These are phyloP conservation scores for Metschnikowia amazonensis DNA, from an alignment of 805 yeast genomes.

Conservation along the genomic window DNA sequence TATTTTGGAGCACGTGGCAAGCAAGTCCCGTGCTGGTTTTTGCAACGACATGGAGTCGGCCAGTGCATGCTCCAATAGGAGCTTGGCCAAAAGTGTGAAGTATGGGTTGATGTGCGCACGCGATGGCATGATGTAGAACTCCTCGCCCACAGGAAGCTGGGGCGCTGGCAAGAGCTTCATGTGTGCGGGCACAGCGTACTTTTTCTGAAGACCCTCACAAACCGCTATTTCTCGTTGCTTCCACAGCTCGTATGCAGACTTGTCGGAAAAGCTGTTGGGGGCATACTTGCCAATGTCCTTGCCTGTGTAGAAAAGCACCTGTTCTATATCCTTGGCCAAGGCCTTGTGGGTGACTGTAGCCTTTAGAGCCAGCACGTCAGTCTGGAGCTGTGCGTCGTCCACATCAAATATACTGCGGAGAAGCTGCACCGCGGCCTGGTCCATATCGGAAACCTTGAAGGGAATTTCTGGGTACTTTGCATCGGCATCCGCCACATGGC, in stretches of 20 bases:
- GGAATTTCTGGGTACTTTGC: conserved; percentile 42
- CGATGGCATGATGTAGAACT: conserved; percentile 36
- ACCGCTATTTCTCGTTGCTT: conserved; percentile 25
- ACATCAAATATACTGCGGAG: conserved; percentile 49
- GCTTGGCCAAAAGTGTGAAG: conserved; percentile 37
- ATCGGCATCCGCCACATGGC: conserved; percentile 7
- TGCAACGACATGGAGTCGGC: conserved; percentile 17
- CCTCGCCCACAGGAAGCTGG: conserved; percentile 31
- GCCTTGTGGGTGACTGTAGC: conserved; percentile 38
- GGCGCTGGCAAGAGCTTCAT: conserved; percentile 31
- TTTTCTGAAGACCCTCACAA: conserved; percentile 23
- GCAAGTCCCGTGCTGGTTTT: conserved; percentile 41
- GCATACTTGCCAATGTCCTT: conserved; percentile 41
- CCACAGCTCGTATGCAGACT: conserved; percentile 30
- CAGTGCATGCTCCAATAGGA: conserved; percentile 34
- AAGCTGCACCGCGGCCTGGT: conserved; percentile 39
- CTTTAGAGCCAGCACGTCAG: conserved; percentile 46
- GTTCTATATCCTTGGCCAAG: conserved; percentile 34
- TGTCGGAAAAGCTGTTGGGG: conserved; percentile 23
- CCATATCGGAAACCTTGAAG: conserved; percentile 53
- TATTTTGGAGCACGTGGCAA: conserved; percentile 43
- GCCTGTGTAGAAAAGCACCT: conserved; percentile 30
- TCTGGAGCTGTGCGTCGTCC: conserved; percentile 49
- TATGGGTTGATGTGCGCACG: conserved; percentile 34
- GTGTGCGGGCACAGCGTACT: conserved; percentile 33